Evolutionary conservation across 345 rosid genomes (phyloP).

Genomic region (Laguncularia racemosa): DNA sequence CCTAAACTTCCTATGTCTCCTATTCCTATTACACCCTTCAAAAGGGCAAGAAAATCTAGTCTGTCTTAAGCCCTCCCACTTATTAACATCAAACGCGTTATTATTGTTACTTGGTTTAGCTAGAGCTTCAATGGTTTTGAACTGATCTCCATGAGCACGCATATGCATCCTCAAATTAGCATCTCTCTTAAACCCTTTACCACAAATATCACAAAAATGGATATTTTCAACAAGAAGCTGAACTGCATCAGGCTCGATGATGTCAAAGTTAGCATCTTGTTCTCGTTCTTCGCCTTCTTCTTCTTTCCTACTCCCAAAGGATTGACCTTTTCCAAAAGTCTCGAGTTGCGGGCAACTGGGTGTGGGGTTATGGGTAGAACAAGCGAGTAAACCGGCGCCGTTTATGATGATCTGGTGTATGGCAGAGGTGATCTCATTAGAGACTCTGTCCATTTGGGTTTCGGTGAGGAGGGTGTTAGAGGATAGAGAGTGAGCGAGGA

Average conservation of each 20-base stretch:
- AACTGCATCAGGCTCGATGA: constrained; percentile 54
- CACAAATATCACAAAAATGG: constrained; percentile 66
- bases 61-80: background rate
- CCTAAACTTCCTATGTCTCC: constrained; percentile 44
- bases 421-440: constrained; percentile 16
- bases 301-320: constrained; percentile 1
- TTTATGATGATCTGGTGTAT: constrained; percentile 19
- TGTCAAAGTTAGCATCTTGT: constrained; percentile 22
- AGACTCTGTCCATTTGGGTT: constrained; percentile 14
- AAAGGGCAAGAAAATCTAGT: constrained; percentile 59
- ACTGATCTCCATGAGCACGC: constrained; percentile 73
- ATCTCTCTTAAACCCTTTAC: constrained; percentile 73
- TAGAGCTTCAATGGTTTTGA: constrained; percentile 53
- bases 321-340: background rate
- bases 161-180: constrained; percentile 78
- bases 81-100: background rate
- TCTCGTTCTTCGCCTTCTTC: constrained; percentile 11
- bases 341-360: background rate
- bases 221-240: constrained; percentile 57
- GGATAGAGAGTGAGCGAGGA: constrained; percentile 11
- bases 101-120: constrained; percentile 29
- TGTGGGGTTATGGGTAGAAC: constrained; percentile 1
- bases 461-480: constrained; percentile 10
- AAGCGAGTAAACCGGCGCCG: constrained; percentile 19
- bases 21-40: constrained; percentile 54